Conservation (phyloP, 2,329 filamentous ascomycete species). For the Penicillium sp. region DNA sequence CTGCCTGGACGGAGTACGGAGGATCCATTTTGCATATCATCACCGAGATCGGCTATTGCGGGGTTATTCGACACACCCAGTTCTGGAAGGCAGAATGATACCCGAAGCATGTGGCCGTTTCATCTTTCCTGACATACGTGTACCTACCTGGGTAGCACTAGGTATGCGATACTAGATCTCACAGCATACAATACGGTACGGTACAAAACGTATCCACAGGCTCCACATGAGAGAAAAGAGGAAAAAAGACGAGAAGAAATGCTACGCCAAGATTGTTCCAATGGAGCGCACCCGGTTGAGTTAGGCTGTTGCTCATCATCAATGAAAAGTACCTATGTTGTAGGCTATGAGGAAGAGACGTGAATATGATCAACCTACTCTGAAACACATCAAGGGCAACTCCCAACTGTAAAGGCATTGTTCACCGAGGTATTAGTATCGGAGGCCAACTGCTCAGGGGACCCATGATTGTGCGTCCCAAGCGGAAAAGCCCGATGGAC, state of each 20-base stretch:
- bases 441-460: not conserved
- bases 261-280: not conserved
- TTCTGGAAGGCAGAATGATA: not conserved
- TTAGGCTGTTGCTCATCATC: not conserved
- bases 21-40: conserved; percentile 1
- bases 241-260: not conserved
- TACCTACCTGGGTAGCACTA: not conserved
- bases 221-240: not conserved
- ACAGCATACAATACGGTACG: not conserved
- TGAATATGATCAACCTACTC: not conserved
- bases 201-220: not conserved
- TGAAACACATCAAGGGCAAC: not conserved
- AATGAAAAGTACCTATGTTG: not conserved
- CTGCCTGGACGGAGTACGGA: not conserved
- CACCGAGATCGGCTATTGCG: conserved; percentile 10
- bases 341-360: not conserved
- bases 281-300: not conserved
- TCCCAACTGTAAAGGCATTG: not conserved
- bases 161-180: not conserved
- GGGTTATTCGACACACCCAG: not conserved
- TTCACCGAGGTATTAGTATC: not conserved
- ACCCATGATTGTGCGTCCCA: not conserved
- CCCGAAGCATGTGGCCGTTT: not conserved
- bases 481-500: not conserved
- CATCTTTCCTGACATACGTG: not conserved